These are phyloP conservation scores for Aspergillus indologenus DNA, from an alignment of 495 filamentous ascomycete species.

Conservation along the genomic window DNA sequence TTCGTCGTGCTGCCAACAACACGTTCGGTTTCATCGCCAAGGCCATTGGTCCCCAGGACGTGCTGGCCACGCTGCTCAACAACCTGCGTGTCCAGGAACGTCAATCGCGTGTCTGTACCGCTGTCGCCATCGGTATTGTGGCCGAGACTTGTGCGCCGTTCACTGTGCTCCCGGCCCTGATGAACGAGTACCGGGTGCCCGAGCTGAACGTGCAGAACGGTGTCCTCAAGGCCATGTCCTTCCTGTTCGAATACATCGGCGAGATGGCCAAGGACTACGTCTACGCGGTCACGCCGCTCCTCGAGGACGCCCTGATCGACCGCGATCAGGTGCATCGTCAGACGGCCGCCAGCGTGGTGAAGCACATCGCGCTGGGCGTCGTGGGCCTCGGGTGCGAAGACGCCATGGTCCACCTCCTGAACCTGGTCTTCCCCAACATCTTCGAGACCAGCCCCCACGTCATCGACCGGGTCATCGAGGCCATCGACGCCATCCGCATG, in stretches of 20 bases:
- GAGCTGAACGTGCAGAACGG: conserved; percentile 99
- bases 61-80: conserved; percentile 91
- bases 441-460: conserved; percentile 99
- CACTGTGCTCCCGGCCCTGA: conserved; percentile 95
- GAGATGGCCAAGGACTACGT: conserved; percentile 99
- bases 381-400: conserved; percentile 98
- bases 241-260: conserved; percentile 98
- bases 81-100: conserved; percentile 96
- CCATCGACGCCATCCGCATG: conserved; percentile 94
- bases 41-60: conserved; percentile 97
- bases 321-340: conserved; percentile 98
- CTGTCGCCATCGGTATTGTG: conserved; percentile 99
- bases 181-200: conserved; percentile 99
- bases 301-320: conserved; percentile 97
- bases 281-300: conserved; percentile 94
- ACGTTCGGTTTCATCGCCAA: conserved; percentile 99
- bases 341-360: conserved; percentile 92
- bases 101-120: conserved; percentile 96
- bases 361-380: conserved; percentile 93
- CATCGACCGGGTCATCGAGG: conserved; percentile 95
- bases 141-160: conserved; percentile 99
- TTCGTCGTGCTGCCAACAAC: conserved; percentile 97
- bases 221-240: conserved; percentile 93
- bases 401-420: conserved; percentile 96
- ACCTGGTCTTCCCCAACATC: conserved; percentile 92